Conservation (phyloP, 2,329 filamentous ascomycete genomes). For the Paecilomyces variotii region DNA sequence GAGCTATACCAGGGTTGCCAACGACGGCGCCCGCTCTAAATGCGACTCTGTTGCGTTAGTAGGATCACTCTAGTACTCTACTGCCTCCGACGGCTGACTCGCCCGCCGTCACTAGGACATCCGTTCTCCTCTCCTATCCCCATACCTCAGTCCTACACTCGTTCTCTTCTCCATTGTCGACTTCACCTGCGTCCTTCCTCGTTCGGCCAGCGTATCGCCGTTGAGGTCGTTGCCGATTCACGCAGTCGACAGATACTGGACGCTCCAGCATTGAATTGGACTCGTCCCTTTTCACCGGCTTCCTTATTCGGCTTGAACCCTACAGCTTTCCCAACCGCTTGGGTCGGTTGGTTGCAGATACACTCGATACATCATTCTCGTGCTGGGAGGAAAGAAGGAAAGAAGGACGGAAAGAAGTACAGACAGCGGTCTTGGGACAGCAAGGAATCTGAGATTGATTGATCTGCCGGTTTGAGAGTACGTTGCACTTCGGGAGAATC, state of each 20-base stretch:
- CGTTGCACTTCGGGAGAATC: background rate
- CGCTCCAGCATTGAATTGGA: background rate
- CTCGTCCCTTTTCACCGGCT: background rate
- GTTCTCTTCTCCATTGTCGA: background rate
- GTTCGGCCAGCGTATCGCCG: background rate
- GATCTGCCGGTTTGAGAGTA: background rate
- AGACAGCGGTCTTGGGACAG: background rate
- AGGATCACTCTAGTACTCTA: no score
- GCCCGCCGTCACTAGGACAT: background rate
- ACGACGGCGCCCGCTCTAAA: background rate
- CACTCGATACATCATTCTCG: background rate
- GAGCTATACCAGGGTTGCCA: background rate
- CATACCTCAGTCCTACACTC: background rate
- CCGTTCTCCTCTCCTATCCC: background rate
- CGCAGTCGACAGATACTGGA: background rate
- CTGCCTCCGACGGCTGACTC: background rate
- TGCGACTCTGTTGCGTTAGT: background rate
- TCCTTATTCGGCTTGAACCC: background rate
- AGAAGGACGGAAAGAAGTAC: background rate
- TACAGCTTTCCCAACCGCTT: background rate
- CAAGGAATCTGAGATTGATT: background rate
- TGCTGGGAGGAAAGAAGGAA: background rate
- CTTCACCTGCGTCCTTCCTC: background rate
- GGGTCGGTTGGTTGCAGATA: background rate
- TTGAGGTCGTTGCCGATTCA: background rate